Evolutionary conservation across 371 early-diverging fungal genomes (phyloP).

Genomic region (Mucor irregularis): DNA sequence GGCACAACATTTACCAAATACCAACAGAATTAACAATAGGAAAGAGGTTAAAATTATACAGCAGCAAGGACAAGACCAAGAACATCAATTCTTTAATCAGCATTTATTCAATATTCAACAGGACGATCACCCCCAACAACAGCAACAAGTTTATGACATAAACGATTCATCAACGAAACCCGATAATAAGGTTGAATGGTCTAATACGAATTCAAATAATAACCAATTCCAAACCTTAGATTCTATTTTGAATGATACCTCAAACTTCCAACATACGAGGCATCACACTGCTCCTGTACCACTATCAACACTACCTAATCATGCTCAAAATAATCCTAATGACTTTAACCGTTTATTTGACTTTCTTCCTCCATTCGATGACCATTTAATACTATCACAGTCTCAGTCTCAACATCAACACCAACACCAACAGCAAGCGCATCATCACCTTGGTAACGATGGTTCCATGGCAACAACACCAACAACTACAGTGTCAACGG

Average conservation of each 20-base stretch:
- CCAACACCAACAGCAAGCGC: no score
- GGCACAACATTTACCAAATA: neutral
- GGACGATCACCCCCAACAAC: neutral
- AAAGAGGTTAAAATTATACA: neutral
- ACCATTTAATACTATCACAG: neutral
- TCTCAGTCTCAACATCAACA: no score
- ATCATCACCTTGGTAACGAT: no score
- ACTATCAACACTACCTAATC: neutral
- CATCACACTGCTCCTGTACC: constrained; percentile 2
- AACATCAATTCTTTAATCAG: neutral
- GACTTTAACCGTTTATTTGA: constrained; percentile 13
- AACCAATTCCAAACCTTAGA: constrained; percentile 2
- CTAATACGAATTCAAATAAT: neutral
- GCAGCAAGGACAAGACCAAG: neutral
- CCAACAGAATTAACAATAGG: neutral
- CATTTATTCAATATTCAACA: neutral
- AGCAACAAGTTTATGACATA: no score
- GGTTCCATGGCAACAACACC: no score
- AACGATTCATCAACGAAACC: no score
- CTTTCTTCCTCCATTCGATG: constrained; percentile 12
- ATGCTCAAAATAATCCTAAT: neutral
- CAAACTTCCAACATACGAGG: neutral
- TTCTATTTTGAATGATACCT: constrained; percentile 1
- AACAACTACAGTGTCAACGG: no score
- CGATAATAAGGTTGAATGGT: neutral